These are phyloP conservation scores for Gautieria morchelliformis DNA, from an alignment of 768 basidiomycete genomes.

Conservation along the genomic window DNA sequence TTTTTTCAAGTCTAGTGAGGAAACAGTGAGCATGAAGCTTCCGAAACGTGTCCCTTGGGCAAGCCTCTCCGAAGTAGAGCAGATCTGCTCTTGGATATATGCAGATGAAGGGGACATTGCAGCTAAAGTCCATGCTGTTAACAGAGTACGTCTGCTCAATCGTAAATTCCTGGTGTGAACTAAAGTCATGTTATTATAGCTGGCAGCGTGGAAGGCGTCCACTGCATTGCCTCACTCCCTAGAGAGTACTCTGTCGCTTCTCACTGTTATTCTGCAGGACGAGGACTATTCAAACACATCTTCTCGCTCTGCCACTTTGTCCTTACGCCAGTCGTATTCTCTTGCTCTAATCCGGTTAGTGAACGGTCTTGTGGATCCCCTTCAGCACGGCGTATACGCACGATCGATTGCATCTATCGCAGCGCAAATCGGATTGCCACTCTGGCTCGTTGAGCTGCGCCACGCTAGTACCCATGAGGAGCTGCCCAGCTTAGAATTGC, in stretches of 20 bases:
- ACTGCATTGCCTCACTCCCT: slow-evolving; percentile 74
- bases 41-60: slow-evolving; percentile 81
- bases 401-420: slow-evolving; percentile 87
- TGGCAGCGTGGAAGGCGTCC: slow-evolving; percentile 72
- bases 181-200: slow-evolving; percentile 27
- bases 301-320: slow-evolving; percentile 23
- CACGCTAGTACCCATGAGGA: slow-evolving; percentile 97
- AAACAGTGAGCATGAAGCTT: slow-evolving; percentile 40
- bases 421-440: slow-evolving; percentile 72
- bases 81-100: slow-evolving; percentile 70
- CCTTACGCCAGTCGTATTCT: slow-evolving; percentile 69
- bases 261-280: slow-evolving; percentile 55
- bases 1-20: too few relatives aligned
- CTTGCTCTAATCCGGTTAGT: slow-evolving; percentile 80
- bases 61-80: slow-evolving; percentile 56
- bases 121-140: slow-evolving; percentile 49
- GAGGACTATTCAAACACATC: slow-evolving; percentile 13
- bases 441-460: slow-evolving; percentile 84
- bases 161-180: neutral
- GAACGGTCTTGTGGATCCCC: slow-evolving; percentile 90
- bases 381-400: slow-evolving; percentile 84
- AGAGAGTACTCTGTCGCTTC: slow-evolving; percentile 57
- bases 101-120: slow-evolving; percentile 48
- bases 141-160: slow-evolving; percentile 40
- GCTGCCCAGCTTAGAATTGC: slow-evolving; percentile 70